Conservation (phyloP, 352 stramenopile species). For the Globisporangium parvum region DNA sequence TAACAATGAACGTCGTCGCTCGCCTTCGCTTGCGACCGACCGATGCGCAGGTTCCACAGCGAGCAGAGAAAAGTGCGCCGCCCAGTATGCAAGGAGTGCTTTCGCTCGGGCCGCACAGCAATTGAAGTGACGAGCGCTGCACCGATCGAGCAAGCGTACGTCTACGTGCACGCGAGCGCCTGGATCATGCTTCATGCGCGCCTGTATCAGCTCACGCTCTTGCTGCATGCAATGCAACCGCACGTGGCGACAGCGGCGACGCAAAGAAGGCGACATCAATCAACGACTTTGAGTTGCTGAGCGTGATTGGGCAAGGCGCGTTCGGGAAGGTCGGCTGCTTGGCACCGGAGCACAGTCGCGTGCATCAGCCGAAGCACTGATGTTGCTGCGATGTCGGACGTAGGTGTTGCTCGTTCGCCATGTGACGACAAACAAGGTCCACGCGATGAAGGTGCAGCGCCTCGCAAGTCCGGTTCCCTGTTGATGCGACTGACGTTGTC, state of each 20-base stretch:
- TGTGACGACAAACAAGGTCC: slow-evolving; percentile 41
- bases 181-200: too few relatives aligned
- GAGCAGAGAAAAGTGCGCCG: slow-evolving; percentile 38
- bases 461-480: too few relatives aligned
- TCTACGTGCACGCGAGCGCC: too few relatives aligned
- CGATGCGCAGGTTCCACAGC: slow-evolving; percentile 41
- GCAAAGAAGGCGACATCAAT: slow-evolving; percentile 56
- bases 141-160: slow-evolving; percentile 6
- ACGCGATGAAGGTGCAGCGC: slow-evolving; percentile 70
- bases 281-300: slow-evolving; percentile 96
- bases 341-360: not conserved
- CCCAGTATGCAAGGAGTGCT: slow-evolving; percentile 74
- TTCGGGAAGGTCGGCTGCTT: slow-evolving; percentile 45
- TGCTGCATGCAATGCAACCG: not conserved
- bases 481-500: not conserved
- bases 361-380: not conserved
- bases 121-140: slow-evolving; percentile 6
- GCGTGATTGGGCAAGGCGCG: slow-evolving; percentile 91
- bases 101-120: slow-evolving; percentile 28
- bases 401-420: slow-evolving; percentile 77
- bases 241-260: not conserved
- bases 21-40: not conserved
- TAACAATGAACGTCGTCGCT: not conserved
- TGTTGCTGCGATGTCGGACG: not conserved
- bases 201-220: too few relatives aligned